phyloP scores from a whole-genome alignment of 305 asterid species.

The Rubia tinctorum region DNA sequence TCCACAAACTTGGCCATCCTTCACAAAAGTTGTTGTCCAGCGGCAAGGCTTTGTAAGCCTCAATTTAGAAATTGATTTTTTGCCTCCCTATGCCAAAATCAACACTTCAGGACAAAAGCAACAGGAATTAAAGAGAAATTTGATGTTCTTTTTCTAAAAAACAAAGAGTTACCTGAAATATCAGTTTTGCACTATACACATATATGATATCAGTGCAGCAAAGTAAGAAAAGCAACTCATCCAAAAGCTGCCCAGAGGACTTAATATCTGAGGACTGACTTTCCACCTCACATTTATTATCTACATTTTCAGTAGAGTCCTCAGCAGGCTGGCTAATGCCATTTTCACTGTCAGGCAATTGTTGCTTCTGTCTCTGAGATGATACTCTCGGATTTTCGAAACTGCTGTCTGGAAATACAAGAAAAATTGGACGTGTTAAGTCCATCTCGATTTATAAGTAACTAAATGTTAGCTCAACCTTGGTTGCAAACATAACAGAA shows the following conservation, averaged over 20 bases:
- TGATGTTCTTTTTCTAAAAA: background rate
- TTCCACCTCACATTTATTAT: constrained; percentile 37
- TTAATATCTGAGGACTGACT: constrained; percentile 32
- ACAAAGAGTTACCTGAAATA: constrained; percentile 53
- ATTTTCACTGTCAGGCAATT: constrained; percentile 33
- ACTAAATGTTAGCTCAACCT: constrained; percentile 22
- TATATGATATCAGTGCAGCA: constrained; percentile 65
- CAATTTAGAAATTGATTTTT: constrained; percentile 55
- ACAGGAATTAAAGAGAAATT: constrained; percentile 7
- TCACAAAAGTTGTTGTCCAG: constrained; percentile 64
- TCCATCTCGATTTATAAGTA: background rate
- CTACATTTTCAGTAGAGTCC: constrained; percentile 29
- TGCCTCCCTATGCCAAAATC: constrained; percentile 55
- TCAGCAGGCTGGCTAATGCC: constrained; percentile 35
- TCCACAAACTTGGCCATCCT: constrained; percentile 52
- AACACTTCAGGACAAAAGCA: constrained; percentile 22
- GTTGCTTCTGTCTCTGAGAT: constrained; percentile 29
- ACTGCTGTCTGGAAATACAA: constrained; percentile 45
- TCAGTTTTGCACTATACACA: constrained; percentile 54
- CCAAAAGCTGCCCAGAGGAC: constrained; percentile 32
- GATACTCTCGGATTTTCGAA: constrained; percentile 24
- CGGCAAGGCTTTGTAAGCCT: constrained; percentile 73
- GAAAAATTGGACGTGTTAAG: background rate
- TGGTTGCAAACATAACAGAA: constrained; percentile 13
- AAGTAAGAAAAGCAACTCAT: constrained; percentile 53